Percentiles rank a stretch among this genome's conserved stretches.
Evolutionary conservation across 305 asterid genomes (phyloP).

Genomic region (Andrographis paniculata): DNA sequence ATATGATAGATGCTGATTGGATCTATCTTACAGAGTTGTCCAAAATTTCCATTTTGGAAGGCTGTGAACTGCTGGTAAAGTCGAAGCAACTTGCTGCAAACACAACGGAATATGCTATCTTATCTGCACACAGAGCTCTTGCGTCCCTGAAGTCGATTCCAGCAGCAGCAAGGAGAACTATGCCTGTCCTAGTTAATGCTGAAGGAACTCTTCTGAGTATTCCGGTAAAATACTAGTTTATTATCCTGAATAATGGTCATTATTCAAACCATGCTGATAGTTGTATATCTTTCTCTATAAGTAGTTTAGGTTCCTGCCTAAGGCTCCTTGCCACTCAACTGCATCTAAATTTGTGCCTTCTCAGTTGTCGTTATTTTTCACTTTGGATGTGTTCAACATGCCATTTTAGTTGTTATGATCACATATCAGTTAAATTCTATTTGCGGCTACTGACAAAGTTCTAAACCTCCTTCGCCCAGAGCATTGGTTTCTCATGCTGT

Average conservation of each 20-base stretch:
- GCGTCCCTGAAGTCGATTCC: slow-evolving; percentile 57
- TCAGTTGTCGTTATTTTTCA: background rate
- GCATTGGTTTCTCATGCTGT: slow-evolving; percentile 52
- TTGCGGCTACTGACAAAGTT: slow-evolving; percentile 9
- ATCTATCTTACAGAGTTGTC: slow-evolving; percentile 50
- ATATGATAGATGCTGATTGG: slow-evolving; percentile 79
- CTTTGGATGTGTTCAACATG: too few species aligned
- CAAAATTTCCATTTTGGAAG: slow-evolving; percentile 22
- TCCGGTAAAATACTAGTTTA: slow-evolving; percentile 38
- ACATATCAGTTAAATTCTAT: too few species aligned
- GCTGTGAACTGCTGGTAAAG: slow-evolving; percentile 15
- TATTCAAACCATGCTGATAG: slow-evolving; percentile 1
- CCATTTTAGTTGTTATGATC: too few species aligned
- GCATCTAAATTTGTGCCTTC: background rate
- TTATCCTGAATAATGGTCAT: background rate
- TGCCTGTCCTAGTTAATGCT: slow-evolving; percentile 62
- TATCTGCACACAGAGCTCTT: slow-evolving; percentile 58
- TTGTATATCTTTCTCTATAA: background rate
- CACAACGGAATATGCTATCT: slow-evolving; percentile 29
- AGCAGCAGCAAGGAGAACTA: slow-evolving; percentile 66
- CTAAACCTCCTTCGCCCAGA: slow-evolving; percentile 28
- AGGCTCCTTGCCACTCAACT: too few species aligned
- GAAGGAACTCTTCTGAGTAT: slow-evolving; percentile 61
- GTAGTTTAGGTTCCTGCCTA: too few species aligned
- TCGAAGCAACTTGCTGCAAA: slow-evolving; percentile 14